Conservation (phyloP, 306 rosid genomes). For the Begonia fuchsioides region DNA sequence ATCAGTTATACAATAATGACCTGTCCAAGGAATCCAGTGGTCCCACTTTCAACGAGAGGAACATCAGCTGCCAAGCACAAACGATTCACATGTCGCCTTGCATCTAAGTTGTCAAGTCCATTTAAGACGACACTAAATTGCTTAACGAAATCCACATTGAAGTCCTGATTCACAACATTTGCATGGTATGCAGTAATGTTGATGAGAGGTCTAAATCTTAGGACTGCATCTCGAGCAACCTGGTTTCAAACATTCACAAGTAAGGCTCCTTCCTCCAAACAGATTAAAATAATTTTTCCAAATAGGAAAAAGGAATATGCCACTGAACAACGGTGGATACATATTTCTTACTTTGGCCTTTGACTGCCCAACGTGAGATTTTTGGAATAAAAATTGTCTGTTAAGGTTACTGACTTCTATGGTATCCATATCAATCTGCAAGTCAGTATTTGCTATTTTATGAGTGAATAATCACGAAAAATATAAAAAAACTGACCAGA, state of each 20-base stretch:
- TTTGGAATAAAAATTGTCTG: conserved; percentile 93
- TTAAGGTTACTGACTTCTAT: conserved; percentile 99
- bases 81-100: conserved; percentile 94
- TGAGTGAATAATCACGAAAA: background rate
- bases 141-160: conserved; percentile 82
- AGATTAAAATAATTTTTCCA: too few species aligned
- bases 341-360: conserved; percentile 69
- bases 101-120: conserved; percentile 98
- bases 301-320: too few species aligned
- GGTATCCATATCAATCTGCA: conserved; percentile 99
- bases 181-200: conserved; percentile 81
- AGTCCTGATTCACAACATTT: conserved; percentile 79
- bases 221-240: conserved; percentile 99
- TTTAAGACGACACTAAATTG: conserved; percentile 80
- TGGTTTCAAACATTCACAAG: conserved; percentile 12
- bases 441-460: conserved; percentile 13
- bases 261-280: too few species aligned
- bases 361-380: conserved; percentile 94
- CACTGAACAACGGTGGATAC: background rate
- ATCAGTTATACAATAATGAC: conserved; percentile 18
- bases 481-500: too few species aligned
- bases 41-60: conserved; percentile 96
- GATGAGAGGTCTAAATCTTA: conserved; percentile 83
- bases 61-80: conserved; percentile 90
- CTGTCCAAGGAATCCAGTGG: conserved; percentile 99